Conservation (phyloP, 1,284 basidiomycete species). For the Rhodotorula sp. region DNA sequence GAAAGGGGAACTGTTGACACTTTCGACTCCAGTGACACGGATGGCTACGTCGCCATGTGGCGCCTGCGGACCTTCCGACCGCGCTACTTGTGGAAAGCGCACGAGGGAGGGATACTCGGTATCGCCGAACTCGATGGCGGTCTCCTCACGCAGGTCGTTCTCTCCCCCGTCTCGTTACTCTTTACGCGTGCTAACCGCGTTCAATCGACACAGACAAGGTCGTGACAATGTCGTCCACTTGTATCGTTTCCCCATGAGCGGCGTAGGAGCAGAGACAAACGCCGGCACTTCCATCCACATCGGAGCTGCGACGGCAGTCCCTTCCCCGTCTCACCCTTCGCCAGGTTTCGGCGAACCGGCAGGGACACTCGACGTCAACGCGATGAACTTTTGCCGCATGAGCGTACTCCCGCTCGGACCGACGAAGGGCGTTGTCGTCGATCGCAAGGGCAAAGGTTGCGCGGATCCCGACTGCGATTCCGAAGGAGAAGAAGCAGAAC, state of each 20-base stretch:
- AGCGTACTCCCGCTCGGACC: constrained; percentile 17
- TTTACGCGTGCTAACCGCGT: not conserved
- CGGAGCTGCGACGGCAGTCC: constrained; percentile 3
- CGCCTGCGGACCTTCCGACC: constrained; percentile 36
- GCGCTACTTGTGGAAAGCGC: constrained; percentile 31
- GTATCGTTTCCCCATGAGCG: constrained; percentile 11
- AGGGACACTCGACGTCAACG: constrained; percentile 40
- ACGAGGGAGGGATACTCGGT: constrained; percentile 37
- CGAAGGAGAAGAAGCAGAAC: not conserved
- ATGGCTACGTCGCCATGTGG: constrained; percentile 41
- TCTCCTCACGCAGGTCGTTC: constrained; percentile 39
- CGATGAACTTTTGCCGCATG: constrained; percentile 42
- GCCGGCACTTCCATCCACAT: not conserved
- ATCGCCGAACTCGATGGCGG: constrained; percentile 20
- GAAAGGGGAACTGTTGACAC: not conserved
- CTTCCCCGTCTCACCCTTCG: not conserved
- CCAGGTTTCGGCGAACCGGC: not conserved
- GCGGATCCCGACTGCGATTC: no score
- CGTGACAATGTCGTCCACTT: constrained; percentile 39
- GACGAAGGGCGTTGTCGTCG: not conserved
- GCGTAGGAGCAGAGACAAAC: fast-evolving
- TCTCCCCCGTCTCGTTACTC: not conserved
- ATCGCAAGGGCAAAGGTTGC: constrained; percentile 7
- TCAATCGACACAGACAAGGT: constrained; percentile 30
- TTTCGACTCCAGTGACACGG: constrained; percentile 30